Evolutionary conservation across 192 early-diverging fungal genomes (phyloP).

Genomic region (Podochytrium sp.): DNA sequence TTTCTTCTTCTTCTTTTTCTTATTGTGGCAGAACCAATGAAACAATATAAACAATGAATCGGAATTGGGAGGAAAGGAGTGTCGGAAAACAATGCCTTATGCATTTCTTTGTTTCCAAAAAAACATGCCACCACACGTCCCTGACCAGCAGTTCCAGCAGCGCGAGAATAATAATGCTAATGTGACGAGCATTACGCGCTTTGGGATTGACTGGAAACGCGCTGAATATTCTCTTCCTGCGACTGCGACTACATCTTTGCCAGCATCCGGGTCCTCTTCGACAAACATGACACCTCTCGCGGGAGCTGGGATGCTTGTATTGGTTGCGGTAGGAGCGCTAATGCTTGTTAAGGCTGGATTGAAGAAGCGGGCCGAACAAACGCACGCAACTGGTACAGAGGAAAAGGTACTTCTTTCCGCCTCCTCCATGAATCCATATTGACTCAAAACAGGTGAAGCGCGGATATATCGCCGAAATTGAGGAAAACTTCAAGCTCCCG

Average conservation of each 20-base stretch:
- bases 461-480: constrained; percentile 22
- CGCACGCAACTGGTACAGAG: neutral
- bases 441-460: neutral
- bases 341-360: neutral
- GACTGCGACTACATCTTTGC: no score
- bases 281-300: no score
- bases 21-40: no score
- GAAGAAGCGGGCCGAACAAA: neutral
- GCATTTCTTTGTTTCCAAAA: neutral
- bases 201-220: no score
- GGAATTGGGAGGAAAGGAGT: neutral
- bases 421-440: no score
- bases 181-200: no score
- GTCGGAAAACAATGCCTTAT: neutral
- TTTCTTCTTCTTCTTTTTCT: no score
- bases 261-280: no score
- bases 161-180: no score
- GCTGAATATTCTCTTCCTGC: no score
- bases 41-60: neutral
- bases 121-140: neutral
- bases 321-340: constrained; percentile 7
- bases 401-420: no score
- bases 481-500: constrained; percentile 16
- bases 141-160: no score
- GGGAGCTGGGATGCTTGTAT: neutral